phyloP scores from a whole-genome alignment of 495 filamentous ascomycete species.

The Staphylotrichum tortipilum region DNA sequence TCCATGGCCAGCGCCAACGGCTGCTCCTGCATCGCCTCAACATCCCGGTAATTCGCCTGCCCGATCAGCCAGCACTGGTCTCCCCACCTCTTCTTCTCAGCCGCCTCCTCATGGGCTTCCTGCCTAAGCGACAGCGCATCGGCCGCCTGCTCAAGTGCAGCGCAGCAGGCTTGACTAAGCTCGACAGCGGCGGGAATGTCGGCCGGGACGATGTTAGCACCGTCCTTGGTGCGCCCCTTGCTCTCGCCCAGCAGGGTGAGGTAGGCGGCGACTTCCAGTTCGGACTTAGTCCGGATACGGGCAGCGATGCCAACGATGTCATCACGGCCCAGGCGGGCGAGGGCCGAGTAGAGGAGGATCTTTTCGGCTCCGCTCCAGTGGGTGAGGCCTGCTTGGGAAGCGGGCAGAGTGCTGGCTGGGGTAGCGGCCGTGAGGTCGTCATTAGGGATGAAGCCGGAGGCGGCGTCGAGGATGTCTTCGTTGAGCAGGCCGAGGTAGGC shows the following conservation, averaged over 20 bases:
- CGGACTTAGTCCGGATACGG: constrained; percentile 61
- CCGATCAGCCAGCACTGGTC: background rate
- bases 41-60: background rate
- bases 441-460: constrained; percentile 19
- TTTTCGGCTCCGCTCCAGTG: constrained; percentile 67
- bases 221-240: background rate
- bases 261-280: constrained; percentile 64
- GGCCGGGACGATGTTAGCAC: constrained; percentile 16
- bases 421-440: constrained; percentile 12
- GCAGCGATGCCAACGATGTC: constrained; percentile 51
- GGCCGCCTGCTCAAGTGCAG: constrained; percentile 58
- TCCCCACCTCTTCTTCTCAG: constrained; percentile 48
- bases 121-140: constrained; percentile 51
- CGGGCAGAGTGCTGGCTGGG: constrained; percentile 2
- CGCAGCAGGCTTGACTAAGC: constrained; percentile 55
- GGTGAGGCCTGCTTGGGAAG: constrained; percentile 57
- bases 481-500: constrained; percentile 55
- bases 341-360: constrained; percentile 52
- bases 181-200: constrained; percentile 68
- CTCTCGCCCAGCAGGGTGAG: constrained; percentile 48
- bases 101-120: constrained; percentile 44
- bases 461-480: constrained; percentile 40
- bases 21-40: constrained; percentile 13
- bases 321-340: constrained; percentile 55
- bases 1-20: background rate